These are phyloP conservation scores for Ceratocystis destructans DNA, from an alignment of 2,329 filamentous ascomycete genomes.

Conservation along the genomic window DNA sequence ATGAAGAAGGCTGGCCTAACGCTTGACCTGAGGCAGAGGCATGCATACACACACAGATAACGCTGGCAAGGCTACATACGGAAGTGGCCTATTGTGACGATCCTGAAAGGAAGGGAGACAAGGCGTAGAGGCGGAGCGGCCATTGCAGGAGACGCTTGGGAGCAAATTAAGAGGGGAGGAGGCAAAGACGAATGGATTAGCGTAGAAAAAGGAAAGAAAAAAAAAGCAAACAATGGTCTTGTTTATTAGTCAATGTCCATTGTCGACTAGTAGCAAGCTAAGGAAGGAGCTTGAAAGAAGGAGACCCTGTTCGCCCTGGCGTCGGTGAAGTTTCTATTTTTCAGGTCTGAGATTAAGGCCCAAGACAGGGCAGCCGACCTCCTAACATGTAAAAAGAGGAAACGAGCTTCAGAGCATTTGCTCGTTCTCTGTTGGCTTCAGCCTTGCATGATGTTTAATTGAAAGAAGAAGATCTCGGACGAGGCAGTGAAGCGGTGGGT, in stretches of 20 bases:
- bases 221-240: neutral
- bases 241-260: neutral
- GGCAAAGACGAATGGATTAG: neutral
- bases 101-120: neutral
- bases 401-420: neutral
- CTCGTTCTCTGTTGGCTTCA: neutral
- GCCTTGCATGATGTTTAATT: neutral
- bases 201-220: neutral
- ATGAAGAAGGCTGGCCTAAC: no score
- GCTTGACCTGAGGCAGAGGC: neutral
- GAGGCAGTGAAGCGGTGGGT: no score
- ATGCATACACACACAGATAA: neutral
- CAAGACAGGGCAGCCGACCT: neutral
- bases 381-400: neutral
- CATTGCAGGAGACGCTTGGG: neutral
- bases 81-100: no score
- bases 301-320: neutral
- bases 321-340: neutral
- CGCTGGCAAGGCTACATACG: no score
- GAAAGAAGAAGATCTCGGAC: no score
- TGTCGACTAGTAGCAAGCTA: neutral
- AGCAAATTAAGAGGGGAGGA: constrained; percentile 6
- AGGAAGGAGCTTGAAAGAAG: neutral
- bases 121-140: neutral
- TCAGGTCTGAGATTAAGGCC: constrained; percentile 4